Percentiles rank a stretch among this genome's conserved stretches.
These are phyloP conservation scores for Garcia nutans DNA, from an alignment of 345 rosid species.

Conservation along the genomic window DNA sequence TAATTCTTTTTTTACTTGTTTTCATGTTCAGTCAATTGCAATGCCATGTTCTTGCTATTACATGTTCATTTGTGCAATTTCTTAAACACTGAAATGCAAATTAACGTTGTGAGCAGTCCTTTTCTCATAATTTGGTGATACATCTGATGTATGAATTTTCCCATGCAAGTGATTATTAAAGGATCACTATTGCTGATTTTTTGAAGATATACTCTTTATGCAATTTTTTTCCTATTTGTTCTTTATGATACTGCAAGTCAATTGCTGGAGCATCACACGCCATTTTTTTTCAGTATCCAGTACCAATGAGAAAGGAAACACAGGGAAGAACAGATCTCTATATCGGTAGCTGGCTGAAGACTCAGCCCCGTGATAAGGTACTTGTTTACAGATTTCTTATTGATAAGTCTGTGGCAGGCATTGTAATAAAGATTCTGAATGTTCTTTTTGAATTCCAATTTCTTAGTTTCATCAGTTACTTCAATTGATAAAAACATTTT, in stretches of 20 bases:
- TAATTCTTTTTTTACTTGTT: not conserved
- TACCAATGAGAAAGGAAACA: conserved; percentile 83
- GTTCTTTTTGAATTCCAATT: not conserved
- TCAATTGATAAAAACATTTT: not conserved
- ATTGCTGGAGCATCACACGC: conserved; percentile 8
- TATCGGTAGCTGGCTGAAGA: conserved; percentile 79
- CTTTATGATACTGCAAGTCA: not conserved
- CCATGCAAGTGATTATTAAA: not conserved
- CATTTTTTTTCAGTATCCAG: conserved; percentile 58
- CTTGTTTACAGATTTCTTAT: conserved; percentile 2
- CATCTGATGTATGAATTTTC: not conserved
- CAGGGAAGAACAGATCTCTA: conserved; percentile 86
- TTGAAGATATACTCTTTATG: not conserved
- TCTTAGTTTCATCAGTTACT: conserved; percentile 6
- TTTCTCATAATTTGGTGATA: not conserved
- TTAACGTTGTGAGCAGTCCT: not conserved
- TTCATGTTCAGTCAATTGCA: not conserved
- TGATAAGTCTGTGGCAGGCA: not conserved
- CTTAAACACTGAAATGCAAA: not conserved
- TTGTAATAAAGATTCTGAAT: not conserved
- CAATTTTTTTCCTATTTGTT: conserved; percentile 1
- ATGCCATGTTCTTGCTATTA: not conserved
- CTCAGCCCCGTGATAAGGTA: conserved; percentile 87
- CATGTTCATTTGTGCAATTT: not conserved
- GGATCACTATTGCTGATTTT: not conserved